A percentile compares a stretch with the other conserved stretches of the same genome.
Conservation (phyloP, 768 basidiomycete species). For the Tylopilus balloui region DNA sequence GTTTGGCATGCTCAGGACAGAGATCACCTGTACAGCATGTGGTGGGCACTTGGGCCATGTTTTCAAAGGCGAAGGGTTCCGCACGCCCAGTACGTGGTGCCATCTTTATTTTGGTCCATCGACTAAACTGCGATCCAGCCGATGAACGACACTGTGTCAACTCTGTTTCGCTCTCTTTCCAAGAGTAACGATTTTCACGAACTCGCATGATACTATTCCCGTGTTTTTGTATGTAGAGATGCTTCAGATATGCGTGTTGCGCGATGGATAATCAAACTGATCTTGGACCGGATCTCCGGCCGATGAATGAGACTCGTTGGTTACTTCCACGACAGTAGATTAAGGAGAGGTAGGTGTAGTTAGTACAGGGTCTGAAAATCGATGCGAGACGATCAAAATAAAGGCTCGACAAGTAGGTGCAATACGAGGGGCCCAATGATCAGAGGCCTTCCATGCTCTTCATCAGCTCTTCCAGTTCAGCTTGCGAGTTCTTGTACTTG, state of each 20-base stretch:
- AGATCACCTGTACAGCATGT: constrained; percentile 88
- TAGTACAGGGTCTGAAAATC: constrained; percentile 21
- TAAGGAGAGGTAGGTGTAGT: constrained; percentile 24
- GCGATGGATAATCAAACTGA: no score
- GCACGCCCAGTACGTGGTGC: constrained; percentile 61
- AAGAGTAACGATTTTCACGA: constrained; percentile 12
- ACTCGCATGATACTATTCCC: background rate
- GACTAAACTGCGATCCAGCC: constrained; percentile 37
- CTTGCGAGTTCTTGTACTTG: constrained; percentile 71
- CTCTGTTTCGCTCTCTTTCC: constrained; percentile 79
- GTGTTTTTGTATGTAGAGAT: background rate
- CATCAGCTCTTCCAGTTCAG: constrained; percentile 81
- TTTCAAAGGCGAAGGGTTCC: constrained; percentile 87
- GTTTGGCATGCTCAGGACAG: constrained; percentile 66
- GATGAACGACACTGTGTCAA: constrained; percentile 90
- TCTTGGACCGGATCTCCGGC: background rate
- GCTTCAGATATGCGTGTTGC: no score
- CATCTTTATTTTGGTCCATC: background rate
- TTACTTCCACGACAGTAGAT: constrained; percentile 18
- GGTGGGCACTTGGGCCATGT: constrained; percentile 94
- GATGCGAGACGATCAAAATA: constrained; percentile 11
- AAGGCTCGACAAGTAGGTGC: constrained; percentile 2
- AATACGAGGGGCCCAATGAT: constrained; percentile 19
- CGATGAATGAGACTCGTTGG: constrained; percentile 7
- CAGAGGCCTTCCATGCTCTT: constrained; percentile 67